These are phyloP conservation scores for Termitomyces sp. DNA, from an alignment of 768 basidiomycete species.

Conservation along the genomic window DNA sequence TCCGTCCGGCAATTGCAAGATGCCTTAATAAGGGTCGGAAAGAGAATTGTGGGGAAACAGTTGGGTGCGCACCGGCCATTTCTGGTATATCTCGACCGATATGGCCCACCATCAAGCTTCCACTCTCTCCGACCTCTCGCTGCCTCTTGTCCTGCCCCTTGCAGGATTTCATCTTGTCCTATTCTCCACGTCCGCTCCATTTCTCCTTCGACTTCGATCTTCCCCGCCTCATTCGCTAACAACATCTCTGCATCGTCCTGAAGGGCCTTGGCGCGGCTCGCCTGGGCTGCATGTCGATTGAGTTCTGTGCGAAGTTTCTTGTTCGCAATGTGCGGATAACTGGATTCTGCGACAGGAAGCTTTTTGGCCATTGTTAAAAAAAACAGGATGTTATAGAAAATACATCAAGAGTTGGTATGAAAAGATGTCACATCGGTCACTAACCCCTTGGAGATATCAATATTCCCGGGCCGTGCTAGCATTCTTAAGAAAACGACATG, in stretches of 20 bases:
- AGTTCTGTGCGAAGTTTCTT: conserved; percentile 73
- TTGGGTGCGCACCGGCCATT: conserved; percentile 71
- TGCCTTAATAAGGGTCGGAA: conserved; percentile 42
- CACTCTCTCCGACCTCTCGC: conserved; percentile 71
- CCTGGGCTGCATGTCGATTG: conserved; percentile 51
- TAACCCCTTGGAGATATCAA: background rate
- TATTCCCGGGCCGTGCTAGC: too few species aligned
- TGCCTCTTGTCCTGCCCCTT: conserved; percentile 67
- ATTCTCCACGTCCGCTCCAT: conserved; percentile 91
- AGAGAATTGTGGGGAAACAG: background rate
- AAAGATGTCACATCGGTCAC: background rate
- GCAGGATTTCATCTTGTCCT: conserved; percentile 70
- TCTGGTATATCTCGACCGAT: conserved; percentile 77
- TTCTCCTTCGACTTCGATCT: conserved; percentile 68
- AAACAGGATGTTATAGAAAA: background rate
- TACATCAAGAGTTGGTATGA: background rate
- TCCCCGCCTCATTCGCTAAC: conserved; percentile 63
- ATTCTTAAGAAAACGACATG: too few species aligned
- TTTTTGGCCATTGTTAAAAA: conserved; percentile 16
- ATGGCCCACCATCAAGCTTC: conserved; percentile 81
- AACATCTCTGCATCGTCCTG: conserved; percentile 69
- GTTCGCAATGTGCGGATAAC: conserved; percentile 61
- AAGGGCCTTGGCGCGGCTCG: conserved; percentile 56
- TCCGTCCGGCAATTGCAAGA: conserved; percentile 76
- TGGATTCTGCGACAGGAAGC: conserved; percentile 38